Evolutionary conservation across 768 basidiomycete species (phyloP), one percentile per base, ranked within the genome.

Genomic region (Lyophyllum semitale): DNA sequence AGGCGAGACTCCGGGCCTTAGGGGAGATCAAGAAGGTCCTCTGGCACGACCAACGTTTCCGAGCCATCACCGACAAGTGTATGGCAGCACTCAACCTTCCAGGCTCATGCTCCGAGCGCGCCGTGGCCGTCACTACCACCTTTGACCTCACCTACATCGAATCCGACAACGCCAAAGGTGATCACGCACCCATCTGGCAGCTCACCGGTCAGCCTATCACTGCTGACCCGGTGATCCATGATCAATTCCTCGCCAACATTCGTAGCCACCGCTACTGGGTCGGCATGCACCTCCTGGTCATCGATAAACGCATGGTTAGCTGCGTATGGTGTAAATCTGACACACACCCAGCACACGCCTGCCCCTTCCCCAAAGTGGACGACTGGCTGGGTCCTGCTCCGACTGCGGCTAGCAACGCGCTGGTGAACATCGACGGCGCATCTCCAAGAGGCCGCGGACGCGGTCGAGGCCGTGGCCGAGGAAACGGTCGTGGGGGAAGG

Each of bases 291-390:
- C 25, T 26, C 6, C 43, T 54, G 32, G 35, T 33, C 30, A 32
- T 47, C 13, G 45, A 44, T 1, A 52, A 48, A 7, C 18, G 45
- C 13, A 26, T 53, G 1, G 30, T 57, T 11, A 9, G 41, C 18
- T 57, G 53, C 20, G 45, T 47, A 2, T 57, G 44, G 44, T 57
- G 56, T 38, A 57, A 53, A 43, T 52, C 40, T 3, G 35, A 51
- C 38, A 42, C 51, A 12, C 45, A 57, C 45, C 45, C 51, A 0
- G 27, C 45, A 1, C 51, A 52, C 35, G 45, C 56, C 0, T 57
- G 56, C 51, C 51, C 51, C 4, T 48, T 57, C 37, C 56, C 25
- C 2, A 52, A 57, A 29, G 25, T 44, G 8, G 23, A 44, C 0
- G 56, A 52, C 51, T 57, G 45, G 50, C 15, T 52, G 18, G 45